phyloP scores from a whole-genome alignment of 768 basidiomycete species.

The Lentinula lateritia region DNA sequence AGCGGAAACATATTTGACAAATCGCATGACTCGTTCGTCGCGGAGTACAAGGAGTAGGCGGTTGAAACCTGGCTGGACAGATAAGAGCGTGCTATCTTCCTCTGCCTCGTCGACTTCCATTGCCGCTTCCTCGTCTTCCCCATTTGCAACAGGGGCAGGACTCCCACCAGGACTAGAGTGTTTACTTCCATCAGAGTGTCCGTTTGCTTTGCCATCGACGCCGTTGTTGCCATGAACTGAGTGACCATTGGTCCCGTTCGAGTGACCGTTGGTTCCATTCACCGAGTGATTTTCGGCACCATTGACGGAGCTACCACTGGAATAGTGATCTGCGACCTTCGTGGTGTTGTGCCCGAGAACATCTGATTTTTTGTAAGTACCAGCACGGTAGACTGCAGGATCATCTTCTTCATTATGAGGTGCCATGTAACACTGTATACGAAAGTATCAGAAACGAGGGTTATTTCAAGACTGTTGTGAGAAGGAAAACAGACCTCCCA shows the following conservation, averaged over 20 bases:
- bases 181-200: slow-evolving; percentile 2
- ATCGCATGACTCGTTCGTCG: slow-evolving; percentile 90
- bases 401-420: slow-evolving; percentile 94
- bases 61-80: slow-evolving; percentile 88
- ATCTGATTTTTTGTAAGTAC: slow-evolving; percentile 36
- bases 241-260: slow-evolving; percentile 14
- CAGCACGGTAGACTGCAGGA: slow-evolving; percentile 85
- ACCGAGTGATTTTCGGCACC: not conserved
- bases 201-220: slow-evolving; percentile 7
- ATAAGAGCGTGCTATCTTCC: slow-evolving; percentile 75
- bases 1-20: slow-evolving; percentile 92
- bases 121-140: slow-evolving; percentile 19
- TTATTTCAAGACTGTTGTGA: slow-evolving; percentile 3
- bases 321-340: slow-evolving; percentile 8
- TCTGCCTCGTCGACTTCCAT: slow-evolving; percentile 49
- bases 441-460: not conserved
- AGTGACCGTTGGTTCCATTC: not conserved
- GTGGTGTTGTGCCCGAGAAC: slow-evolving; percentile 10
- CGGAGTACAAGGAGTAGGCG: slow-evolving; percentile 82
- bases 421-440: slow-evolving; percentile 81
- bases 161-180: slow-evolving; percentile 7
- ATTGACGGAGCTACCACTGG: not conserved
- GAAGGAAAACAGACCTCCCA: slow-evolving; percentile 68
- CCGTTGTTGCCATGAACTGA: slow-evolving; percentile 1
- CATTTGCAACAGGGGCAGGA: slow-evolving; percentile 3